phyloP scores from a whole-genome alignment of 768 basidiomycete genomes.

The Leccinum subtestaceum region DNA sequence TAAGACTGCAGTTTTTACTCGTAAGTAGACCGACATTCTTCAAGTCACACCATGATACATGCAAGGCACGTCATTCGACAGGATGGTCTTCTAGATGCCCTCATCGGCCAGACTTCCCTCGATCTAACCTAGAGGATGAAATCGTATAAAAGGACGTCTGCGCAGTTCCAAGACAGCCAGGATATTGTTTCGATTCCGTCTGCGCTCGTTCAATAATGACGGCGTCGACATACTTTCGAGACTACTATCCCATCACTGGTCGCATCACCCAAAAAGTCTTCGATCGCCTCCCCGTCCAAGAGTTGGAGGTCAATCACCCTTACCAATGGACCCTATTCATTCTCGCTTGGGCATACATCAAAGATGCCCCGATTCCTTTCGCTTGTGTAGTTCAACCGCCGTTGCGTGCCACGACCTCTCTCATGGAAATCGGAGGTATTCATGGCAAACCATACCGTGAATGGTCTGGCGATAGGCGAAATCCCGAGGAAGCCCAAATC shows the following conservation, averaged over 20 bases:
- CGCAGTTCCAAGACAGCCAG: not conserved
- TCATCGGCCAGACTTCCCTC: not conserved
- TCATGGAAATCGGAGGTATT: slow-evolving; percentile 25
- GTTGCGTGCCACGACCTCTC: slow-evolving; percentile 2
- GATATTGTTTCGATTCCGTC: not conserved
- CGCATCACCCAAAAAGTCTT: slow-evolving; percentile 14
- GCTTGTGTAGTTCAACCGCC: slow-evolving; percentile 16
- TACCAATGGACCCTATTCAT: slow-evolving; percentile 29
- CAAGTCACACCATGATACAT: too few species aligned
- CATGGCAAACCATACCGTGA: slow-evolving; percentile 27
- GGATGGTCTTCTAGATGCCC: not conserved
- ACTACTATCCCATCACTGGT: slow-evolving; percentile 23
- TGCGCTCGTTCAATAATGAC: not conserved
- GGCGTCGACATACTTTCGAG: not conserved
- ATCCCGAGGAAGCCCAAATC: slow-evolving; percentile 8
- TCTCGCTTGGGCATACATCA: slow-evolving; percentile 20
- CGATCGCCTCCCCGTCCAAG: slow-evolving; percentile 25
- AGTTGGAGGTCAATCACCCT: slow-evolving; percentile 16
- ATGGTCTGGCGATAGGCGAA: slow-evolving; percentile 24
- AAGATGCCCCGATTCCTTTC: slow-evolving; percentile 10
- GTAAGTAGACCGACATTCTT: not conserved
- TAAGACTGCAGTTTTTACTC: not conserved
- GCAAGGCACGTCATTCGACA: not conserved
- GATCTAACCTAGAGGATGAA: not conserved
- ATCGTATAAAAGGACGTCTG: slow-evolving; percentile 6